A percentile compares a stretch with the other conserved stretches of the same genome.
phyloP scores from a whole-genome alignment of 73 alveolate genomes.

The Blepharisma japonicum region DNA sequence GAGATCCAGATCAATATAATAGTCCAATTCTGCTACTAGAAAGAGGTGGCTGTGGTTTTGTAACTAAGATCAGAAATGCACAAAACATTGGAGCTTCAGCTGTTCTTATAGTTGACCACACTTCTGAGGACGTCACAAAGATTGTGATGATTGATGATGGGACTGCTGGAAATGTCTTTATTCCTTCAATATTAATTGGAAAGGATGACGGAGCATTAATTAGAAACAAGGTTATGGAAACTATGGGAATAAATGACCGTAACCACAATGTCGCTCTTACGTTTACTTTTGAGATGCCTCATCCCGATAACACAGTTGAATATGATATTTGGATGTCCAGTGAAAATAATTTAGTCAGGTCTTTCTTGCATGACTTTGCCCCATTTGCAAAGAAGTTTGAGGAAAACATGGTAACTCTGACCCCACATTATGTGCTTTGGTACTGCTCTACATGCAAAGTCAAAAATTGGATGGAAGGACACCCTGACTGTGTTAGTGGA shows the following conservation, averaged over 20 bases:
- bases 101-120: constrained; percentile 69
- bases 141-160: constrained; percentile 93
- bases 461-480: background rate
- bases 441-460: constrained; percentile 27
- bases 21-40: constrained; percentile 63
- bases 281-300: constrained; percentile 28
- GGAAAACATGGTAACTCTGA: background rate
- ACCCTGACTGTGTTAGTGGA: constrained; percentile 21
- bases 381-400: background rate
- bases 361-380: constrained; percentile 24
- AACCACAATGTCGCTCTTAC: constrained; percentile 30
- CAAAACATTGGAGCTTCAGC: constrained; percentile 74
- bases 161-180: constrained; percentile 76
- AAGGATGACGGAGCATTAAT: constrained; percentile 68
- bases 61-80: constrained; percentile 74
- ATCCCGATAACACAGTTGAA: constrained; percentile 64
- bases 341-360: background rate
- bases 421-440: constrained; percentile 30
- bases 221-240: constrained; percentile 35
- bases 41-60: constrained; percentile 85
- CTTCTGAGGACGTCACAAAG: constrained; percentile 48
- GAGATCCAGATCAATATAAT: constrained; percentile 34
- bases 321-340: constrained; percentile 55
- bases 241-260: constrained; percentile 23
- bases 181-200: constrained; percentile 77